Percentiles rank a stretch among this genome's conserved stretches.
phyloP scores from a whole-genome alignment of 2,329 filamentous ascomycete genomes.

The Clonostachys solani region DNA sequence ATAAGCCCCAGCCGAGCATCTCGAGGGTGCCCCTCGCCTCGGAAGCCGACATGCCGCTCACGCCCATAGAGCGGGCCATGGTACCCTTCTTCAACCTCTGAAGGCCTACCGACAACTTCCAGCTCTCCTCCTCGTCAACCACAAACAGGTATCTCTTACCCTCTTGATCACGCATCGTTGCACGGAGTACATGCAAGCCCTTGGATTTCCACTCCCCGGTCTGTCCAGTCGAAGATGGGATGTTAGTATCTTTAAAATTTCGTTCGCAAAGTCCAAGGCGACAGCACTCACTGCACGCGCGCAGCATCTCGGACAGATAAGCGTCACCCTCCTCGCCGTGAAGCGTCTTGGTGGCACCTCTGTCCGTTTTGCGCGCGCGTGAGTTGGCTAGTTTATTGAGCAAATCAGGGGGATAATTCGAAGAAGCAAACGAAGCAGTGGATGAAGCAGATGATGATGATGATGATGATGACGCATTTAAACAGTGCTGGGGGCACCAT shows the following conservation, averaged over 20 bases:
- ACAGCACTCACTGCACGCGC: conserved; percentile 61
- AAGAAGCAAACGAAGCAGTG: conserved; percentile 23
- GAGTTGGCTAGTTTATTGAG: conserved; percentile 42
- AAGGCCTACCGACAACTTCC: conserved; percentile 62
- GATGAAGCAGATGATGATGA: conserved; percentile 34
- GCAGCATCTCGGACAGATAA: conserved; percentile 59
- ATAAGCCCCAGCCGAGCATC: conserved; percentile 47
- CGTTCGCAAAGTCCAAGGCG: conserved; percentile 46
- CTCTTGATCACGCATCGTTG: conserved; percentile 61
- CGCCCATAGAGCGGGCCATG: conserved; percentile 54
- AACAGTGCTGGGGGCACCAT: conserved; percentile 67
- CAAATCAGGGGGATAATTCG: conserved; percentile 23
- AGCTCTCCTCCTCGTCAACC: conserved; percentile 59
- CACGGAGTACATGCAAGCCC: conserved; percentile 58
- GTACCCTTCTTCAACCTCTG: conserved; percentile 56
- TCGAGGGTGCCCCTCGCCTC: conserved; percentile 55
- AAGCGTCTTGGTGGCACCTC: conserved; percentile 44
- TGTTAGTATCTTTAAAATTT: conserved; percentile 36
- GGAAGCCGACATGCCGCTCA: conserved; percentile 47
- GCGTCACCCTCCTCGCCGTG: conserved; percentile 62
- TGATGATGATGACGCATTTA: conserved; percentile 30
- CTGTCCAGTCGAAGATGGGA: conserved; percentile 32
- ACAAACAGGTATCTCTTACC: conserved; percentile 64
- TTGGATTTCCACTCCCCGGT: conserved; percentile 50
- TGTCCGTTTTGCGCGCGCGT: conserved; percentile 40